Evolutionary conservation across 495 filamentous ascomycete genomes (phyloP).

Genomic region (Aspergillus nanangensis): DNA sequence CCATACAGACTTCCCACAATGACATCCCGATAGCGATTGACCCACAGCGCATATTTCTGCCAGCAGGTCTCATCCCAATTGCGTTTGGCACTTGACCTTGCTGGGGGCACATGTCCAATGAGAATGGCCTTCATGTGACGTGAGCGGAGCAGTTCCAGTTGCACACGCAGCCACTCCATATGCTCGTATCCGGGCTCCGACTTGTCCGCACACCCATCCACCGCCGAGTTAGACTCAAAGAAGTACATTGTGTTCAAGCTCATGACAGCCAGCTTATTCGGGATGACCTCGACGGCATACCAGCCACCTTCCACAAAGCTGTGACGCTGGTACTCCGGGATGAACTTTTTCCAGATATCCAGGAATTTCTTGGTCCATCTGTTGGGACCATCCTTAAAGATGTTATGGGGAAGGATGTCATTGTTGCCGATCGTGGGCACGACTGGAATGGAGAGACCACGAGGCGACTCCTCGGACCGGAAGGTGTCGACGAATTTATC

Average conservation of each 20-base stretch:
- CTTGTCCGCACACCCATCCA: conserved; percentile 77
- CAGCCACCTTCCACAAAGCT: conserved; percentile 89
- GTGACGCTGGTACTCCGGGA: conserved; percentile 90
- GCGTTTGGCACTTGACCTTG: conserved; percentile 73
- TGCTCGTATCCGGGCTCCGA: conserved; percentile 88
- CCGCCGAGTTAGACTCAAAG: conserved; percentile 84
- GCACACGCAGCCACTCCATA: conserved; percentile 94
- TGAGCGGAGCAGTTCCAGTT: conserved; percentile 75
- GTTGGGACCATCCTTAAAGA: conserved; percentile 81
- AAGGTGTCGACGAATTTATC: conserved; percentile 74
- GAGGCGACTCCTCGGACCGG: conserved; percentile 39
- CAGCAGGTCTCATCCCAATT: conserved; percentile 95
- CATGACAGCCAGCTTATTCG: conserved; percentile 79
- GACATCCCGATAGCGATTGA: conserved; percentile 86
- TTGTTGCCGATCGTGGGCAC: conserved; percentile 95
- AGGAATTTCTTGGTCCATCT: conserved; percentile 69
- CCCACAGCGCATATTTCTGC: conserved; percentile 95
- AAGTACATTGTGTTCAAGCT: conserved; percentile 98
- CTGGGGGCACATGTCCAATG: conserved; percentile 90
- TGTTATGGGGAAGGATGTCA: conserved; percentile 96
- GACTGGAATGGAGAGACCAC: conserved; percentile 68
- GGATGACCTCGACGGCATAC: conserved; percentile 91
- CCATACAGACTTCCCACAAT: conserved; percentile 76
- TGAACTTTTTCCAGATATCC: conserved; percentile 76
- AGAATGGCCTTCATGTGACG: conserved; percentile 93